Base-by-base conservation (phyloP, 306 rosid genomes). In the barrel medic (Medicago truncatula) region DNA sequence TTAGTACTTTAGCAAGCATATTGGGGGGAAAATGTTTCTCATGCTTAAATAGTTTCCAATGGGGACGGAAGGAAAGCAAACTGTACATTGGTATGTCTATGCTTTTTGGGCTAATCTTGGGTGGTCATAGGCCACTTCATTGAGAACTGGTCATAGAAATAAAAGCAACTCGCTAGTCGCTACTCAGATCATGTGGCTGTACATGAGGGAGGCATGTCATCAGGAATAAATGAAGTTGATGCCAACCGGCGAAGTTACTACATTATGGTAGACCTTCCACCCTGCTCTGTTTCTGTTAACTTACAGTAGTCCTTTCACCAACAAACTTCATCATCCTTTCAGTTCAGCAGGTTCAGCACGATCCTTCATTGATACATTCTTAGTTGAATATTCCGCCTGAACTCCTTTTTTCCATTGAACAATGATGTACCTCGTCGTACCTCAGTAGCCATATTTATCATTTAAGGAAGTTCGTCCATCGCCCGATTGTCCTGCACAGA, bases 381-480 rank as follows among this genome's bases (percentile, higher is more conserved):
- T 38, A 9, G 71, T 52, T 49, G 38, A 70, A 56, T 75, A 16
- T 14, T 73, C 49, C 34, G 78, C 70, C 40, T 44, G 49, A 28
- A 60, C n/a, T 52, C 50, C n/a, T 62, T 68, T 76, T 67, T 39
- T 10, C 39, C 50, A 41, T 12, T 20, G 78, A 23, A 25, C 58
- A 41, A 41, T 49, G 75, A 8, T 65, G 49, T 49, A 60, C 65
- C 21, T 17, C 69, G 31, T 39, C 46, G n/a, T 34, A 61, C 20
- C 53, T 88, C 84, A 94, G 83, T 95, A 95, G 75, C 99, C 99
- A 73, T 54, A 90, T 41, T 85, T 90, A 56, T 90, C 92, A 39
- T 95, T 95, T 82, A 95, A 78, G 28, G 97, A 75, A 5, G 97
- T 92, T 50, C 97, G 80, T 65, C 98, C 98, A 74, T 95, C 97